Evolutionary conservation across 768 basidiomycete genomes (phyloP), one percentile per base, ranked within the genome.

Genomic region (Boletus edulis): DNA sequence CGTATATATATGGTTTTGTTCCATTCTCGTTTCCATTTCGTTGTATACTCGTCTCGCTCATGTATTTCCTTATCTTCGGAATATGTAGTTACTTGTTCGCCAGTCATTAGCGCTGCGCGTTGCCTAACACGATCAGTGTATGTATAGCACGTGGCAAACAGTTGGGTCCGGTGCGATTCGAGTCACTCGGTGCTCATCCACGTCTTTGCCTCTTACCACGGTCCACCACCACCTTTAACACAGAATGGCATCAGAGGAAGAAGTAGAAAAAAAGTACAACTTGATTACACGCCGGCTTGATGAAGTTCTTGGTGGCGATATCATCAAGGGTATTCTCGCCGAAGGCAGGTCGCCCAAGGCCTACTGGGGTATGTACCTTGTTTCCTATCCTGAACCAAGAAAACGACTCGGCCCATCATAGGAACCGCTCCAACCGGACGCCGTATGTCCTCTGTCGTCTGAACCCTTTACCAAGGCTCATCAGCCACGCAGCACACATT

Each of bases 361-460:
- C 66, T 98, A 98, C 83, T 98, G 91, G 92, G 95, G 94, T 87
- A 63, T 54, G 62, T 78, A 62, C 55, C 48, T 40, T 20, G 17
- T 45, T 37, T 45, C 32, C 22, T 22, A 3, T 3, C 22, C 22
- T 32, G 49, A 13, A 35, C 46, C 18, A 17, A 35, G 15, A 44
- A 24, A 45, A 39, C 20, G n/a, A 52, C 15, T 50, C 3, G 13
- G 15, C 32, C n/a, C 31, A 39, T 32, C 58, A 38, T 63, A 97
- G 96, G 96, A 48, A 88, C 91, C 20, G 93, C 97, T 18, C 86
- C 94, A 1, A 98, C 96, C 9, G 96, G 96, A 62, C 75, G 94
- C 76, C 96, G 94, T 98, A 71, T 74, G 91, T 74, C 38, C 14
- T 29, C 34, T n/a, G 5, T 41, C 38, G 12, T 42, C 51, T 20